phyloP scores from a whole-genome alignment of 306 rosid species.

The Trifolium subterraneum region DNA sequence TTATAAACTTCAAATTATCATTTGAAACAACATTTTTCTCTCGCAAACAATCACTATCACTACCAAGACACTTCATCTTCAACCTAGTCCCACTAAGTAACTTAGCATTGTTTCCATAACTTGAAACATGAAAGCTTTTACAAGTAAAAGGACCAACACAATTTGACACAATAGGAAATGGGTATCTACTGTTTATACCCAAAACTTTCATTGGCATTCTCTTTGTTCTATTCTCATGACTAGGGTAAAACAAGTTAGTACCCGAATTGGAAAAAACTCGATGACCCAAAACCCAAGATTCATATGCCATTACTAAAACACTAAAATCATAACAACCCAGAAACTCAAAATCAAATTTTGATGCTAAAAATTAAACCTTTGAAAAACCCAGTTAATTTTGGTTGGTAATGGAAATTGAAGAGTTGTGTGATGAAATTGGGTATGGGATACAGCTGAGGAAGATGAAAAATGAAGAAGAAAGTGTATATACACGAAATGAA shows the following conservation, averaged over 20 bases:
- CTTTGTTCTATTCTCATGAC: constrained; percentile 29
- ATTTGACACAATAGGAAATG: constrained; percentile 46
- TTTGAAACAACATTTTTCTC: constrained; percentile 44
- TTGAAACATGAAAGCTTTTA: constrained; percentile 34
- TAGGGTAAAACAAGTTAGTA: constrained; percentile 38
- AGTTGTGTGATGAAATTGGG: constrained; percentile 1
- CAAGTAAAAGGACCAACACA: constrained; percentile 39
- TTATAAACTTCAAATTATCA: constrained; percentile 46
- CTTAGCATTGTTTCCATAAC: constrained; percentile 24
- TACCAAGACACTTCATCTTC: constrained; percentile 50
- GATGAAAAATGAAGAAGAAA: background rate
- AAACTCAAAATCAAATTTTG: constrained; percentile 39
- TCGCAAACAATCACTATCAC: constrained; percentile 42
- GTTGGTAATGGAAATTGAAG: background rate
- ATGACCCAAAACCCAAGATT: constrained; percentile 48
- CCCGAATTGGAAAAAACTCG: constrained; percentile 39
- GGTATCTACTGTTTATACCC: constrained; percentile 33
- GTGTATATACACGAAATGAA: background rate
- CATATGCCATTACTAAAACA: constrained; percentile 47
- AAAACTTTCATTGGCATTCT: constrained; percentile 45
- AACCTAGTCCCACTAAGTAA: constrained; percentile 47
- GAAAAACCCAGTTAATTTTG: background rate
- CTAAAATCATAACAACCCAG: constrained; percentile 40
- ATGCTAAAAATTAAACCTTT: background rate
- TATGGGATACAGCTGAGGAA: constrained; percentile 9